A percentile compares a stretch with the other conserved stretches of the same genome.
Evolutionary conservation across 2,329 filamentous ascomycete species (phyloP).

Genomic region (Seiridium cupressi): DNA sequence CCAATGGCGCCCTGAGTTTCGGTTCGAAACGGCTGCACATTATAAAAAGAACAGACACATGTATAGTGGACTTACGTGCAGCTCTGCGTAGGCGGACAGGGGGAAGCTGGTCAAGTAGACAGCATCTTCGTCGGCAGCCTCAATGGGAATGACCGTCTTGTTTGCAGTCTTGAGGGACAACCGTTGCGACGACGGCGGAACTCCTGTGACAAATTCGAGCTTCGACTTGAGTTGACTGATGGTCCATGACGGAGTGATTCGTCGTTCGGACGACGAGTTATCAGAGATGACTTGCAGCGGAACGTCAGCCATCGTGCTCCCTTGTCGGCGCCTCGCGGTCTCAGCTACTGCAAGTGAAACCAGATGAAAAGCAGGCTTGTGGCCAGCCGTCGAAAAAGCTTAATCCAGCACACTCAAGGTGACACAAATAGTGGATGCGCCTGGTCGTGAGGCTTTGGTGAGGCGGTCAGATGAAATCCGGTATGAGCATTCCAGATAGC

Average conservation of each 20-base stretch:
- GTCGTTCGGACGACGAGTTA: slow-evolving; percentile 79
- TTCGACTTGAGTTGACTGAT: slow-evolving; percentile 81
- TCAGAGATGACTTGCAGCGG: slow-evolving; percentile 74
- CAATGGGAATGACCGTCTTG: slow-evolving; percentile 62
- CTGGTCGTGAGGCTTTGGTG: background rate
- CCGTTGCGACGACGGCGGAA: slow-evolving; percentile 76
- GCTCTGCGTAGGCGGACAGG: slow-evolving; percentile 72
- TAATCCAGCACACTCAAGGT: background rate
- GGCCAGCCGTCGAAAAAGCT: background rate
- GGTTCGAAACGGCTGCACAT: background rate
- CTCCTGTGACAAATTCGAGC: slow-evolving; percentile 88
- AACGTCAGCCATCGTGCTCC: slow-evolving; percentile 62
- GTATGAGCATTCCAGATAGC: background rate
- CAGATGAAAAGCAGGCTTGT: background rate
- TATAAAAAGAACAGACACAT: background rate
- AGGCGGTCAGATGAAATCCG: background rate
- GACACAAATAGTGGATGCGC: background rate
- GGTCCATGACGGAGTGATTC: slow-evolving; percentile 89
- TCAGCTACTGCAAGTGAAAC: background rate
- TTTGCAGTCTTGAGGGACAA: slow-evolving; percentile 67
- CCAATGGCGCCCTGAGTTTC: background rate
- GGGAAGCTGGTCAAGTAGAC: slow-evolving; percentile 63
- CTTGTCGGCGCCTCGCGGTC: background rate
- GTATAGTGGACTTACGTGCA: slow-evolving; percentile 64
- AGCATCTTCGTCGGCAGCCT: slow-evolving; percentile 71